Conservation (phyloP, 129 eudicot species). For the Arctium lappa region DNA sequence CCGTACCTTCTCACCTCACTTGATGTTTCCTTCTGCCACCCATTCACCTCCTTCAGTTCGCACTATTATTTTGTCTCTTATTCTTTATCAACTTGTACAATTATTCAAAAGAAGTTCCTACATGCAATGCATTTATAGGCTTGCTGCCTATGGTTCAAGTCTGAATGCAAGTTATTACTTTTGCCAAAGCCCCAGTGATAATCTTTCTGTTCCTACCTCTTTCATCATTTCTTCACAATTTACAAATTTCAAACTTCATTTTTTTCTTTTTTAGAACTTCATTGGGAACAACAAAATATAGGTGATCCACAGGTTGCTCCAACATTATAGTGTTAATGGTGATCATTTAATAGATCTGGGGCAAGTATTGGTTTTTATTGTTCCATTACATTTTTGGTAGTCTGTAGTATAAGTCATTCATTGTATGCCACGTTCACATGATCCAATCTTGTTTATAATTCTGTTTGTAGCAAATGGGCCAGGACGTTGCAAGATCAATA, state of each 20-base stretch:
- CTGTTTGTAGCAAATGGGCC: slow-evolving; percentile 74
- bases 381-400: neutral
- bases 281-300: neutral
- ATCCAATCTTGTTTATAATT: neutral
- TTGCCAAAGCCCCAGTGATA: too few relatives aligned
- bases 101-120: too few relatives aligned
- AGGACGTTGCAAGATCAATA: slow-evolving; percentile 83
- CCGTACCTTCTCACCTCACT: too few relatives aligned
- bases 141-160: too few relatives aligned
- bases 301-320: neutral
- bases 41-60: too few relatives aligned
- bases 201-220: neutral
- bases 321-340: neutral
- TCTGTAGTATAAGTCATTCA: neutral
- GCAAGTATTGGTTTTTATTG: neutral
- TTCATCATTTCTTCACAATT: neutral
- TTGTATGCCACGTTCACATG: neutral
- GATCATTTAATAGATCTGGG: neutral
- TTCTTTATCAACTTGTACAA: too few relatives aligned
- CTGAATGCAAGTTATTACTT: too few relatives aligned
- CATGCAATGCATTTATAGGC: too few relatives aligned
- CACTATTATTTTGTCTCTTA: too few relatives aligned
- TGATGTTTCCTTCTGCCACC: too few relatives aligned
- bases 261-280: neutral
- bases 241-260: neutral